Conservation (phyloP, 2,329 filamentous ascomycete genomes). For the Saccharata proteae region DNA sequence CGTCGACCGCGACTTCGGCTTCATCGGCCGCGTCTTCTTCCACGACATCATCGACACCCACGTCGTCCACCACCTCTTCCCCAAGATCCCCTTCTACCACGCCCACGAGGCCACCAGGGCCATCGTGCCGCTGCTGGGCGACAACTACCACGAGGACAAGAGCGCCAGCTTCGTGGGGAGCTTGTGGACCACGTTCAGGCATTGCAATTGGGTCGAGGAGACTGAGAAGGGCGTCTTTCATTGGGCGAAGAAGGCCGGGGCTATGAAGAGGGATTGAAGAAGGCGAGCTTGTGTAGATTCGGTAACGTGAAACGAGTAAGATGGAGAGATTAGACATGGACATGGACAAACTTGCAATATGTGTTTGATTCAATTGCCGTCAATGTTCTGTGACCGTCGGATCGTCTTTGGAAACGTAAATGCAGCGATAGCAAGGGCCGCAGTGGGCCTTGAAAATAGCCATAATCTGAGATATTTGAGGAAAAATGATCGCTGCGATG, state of each 20-base stretch:
- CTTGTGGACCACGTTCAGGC: conserved; percentile 7
- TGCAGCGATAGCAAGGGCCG: too few relatives aligned
- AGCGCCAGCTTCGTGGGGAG: conserved; percentile 7
- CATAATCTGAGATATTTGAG: too few relatives aligned
- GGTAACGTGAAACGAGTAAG: too few relatives aligned
- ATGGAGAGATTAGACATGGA: too few relatives aligned
- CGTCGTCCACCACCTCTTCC: conserved; percentile 51
- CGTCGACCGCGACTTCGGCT: conserved; percentile 53
- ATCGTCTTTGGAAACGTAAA: too few relatives aligned
- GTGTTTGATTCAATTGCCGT: too few relatives aligned
- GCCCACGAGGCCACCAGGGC: conserved; percentile 47
- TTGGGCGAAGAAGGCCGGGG: conserved; percentile 2
- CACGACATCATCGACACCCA: conserved; percentile 55
- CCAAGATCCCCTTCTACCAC: conserved; percentile 50
- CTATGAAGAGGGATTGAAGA: not conserved
- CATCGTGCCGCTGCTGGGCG: conserved; percentile 44
- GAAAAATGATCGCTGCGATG: too few relatives aligned
- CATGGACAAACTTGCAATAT: too few relatives aligned
- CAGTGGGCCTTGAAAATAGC: too few relatives aligned
- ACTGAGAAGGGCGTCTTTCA: conserved; percentile 2
- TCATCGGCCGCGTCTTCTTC: conserved; percentile 52
- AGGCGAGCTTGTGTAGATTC: too few relatives aligned
- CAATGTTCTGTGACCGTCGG: too few relatives aligned
- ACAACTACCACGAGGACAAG: conserved; percentile 38
- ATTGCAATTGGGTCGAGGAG: conserved; percentile 7